Conservation (phyloP, 805 yeast genomes). For the Spathaspora gorwiae region DNA sequence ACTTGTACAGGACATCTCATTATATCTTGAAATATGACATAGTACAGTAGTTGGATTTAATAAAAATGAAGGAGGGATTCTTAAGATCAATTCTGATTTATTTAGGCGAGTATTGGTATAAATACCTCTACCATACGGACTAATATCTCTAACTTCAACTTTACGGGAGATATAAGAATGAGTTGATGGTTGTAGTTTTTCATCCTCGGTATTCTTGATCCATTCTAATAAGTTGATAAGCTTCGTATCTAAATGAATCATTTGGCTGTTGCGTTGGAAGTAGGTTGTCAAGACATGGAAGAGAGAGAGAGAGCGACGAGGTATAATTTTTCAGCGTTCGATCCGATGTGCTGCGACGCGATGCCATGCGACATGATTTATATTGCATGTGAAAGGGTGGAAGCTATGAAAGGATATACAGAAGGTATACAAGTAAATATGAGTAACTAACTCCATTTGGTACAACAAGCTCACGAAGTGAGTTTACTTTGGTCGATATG, state of each 20-base stretch:
- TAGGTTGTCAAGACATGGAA: no score
- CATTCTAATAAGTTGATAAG: conserved; percentile 21
- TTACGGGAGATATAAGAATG: conserved; percentile 33
- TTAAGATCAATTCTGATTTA: conserved; percentile 43
- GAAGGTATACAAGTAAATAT: no score
- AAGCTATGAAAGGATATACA: no score
- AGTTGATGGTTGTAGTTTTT: conserved; percentile 14
- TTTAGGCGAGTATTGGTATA: conserved; percentile 37
- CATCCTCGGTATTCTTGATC: conserved; percentile 24
- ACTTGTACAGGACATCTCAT: conserved; percentile 22
- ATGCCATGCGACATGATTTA: no score
- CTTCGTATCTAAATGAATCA: conserved; percentile 8
- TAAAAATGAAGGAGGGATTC: conserved; percentile 54
- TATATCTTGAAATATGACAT: conserved; percentile 39
- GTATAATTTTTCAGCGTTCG: no score
- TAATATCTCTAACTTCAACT: conserved; percentile 38
- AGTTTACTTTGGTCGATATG: no score
- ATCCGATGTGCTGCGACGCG: no score
- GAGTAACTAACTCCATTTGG: no score
- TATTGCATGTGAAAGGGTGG: no score
- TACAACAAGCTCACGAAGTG: no score
- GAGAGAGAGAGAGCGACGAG: no score
- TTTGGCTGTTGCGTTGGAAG: background rate
- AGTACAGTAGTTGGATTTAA: conserved; percentile 53
- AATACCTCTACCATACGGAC: conserved; percentile 58